These are phyloP conservation scores for Piloderma croceum DNA, from an alignment of 768 basidiomycete species.

Conservation along the genomic window DNA sequence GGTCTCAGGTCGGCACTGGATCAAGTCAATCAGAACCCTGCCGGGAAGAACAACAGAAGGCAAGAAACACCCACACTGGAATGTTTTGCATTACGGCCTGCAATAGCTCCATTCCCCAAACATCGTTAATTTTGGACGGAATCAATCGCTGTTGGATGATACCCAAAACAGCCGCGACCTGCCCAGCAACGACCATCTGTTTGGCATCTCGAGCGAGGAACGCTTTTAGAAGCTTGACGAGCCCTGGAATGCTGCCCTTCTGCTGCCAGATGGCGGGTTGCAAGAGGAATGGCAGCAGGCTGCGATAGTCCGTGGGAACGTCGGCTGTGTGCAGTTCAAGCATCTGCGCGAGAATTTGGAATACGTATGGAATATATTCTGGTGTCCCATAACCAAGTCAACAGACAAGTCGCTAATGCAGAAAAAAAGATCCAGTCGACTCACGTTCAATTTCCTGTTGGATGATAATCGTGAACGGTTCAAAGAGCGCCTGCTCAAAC, in stretches of 20 bases:
- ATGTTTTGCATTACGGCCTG: constrained; percentile 69
- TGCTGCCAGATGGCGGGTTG: constrained; percentile 87
- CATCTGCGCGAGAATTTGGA: constrained; percentile 95
- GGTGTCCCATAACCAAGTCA: constrained; percentile 4
- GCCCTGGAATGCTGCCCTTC: constrained; percentile 90
- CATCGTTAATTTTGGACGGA: constrained; percentile 82
- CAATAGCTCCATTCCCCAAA: constrained; percentile 86
- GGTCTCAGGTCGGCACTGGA: constrained; percentile 57
- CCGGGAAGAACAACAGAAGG: constrained; percentile 1
- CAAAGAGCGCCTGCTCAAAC: constrained; percentile 81
- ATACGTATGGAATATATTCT: constrained; percentile 98
- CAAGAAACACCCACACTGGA: constrained; percentile 55
- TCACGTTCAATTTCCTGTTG: constrained; percentile 90
- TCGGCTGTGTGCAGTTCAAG: constrained; percentile 64
- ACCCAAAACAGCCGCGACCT: constrained; percentile 74
- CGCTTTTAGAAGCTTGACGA: constrained; percentile 82
- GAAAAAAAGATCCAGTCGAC: constrained; percentile 15
- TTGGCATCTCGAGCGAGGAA: constrained; percentile 68
- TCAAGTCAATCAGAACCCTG: background rate
- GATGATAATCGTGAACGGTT: constrained; percentile 81
- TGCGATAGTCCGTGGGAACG: constrained; percentile 73
- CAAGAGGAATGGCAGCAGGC: constrained; percentile 75
- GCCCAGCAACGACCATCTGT: constrained; percentile 63
- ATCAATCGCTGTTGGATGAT: constrained; percentile 88
- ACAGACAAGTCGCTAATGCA: background rate